Evolutionary conservation across 257 asterid species (phyloP).

Genomic region (Capsicum pubescens): DNA sequence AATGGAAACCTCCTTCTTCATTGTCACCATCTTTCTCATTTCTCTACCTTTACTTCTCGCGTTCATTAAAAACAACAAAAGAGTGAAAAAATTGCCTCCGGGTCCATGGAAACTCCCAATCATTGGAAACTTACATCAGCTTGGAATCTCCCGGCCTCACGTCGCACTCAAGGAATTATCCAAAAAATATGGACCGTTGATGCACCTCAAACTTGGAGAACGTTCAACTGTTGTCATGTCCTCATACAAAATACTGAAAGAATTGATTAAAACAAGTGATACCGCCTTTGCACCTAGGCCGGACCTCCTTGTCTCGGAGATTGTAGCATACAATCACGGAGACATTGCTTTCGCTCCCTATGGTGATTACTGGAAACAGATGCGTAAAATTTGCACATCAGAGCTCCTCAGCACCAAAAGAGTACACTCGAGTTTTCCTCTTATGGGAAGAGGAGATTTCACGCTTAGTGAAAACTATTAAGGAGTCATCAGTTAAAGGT

Average conservation of each 20-base stretch:
- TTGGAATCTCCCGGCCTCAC: conserved; percentile 34
- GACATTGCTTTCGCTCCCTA: conserved; percentile 44
- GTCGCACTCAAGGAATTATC: conserved; percentile 26
- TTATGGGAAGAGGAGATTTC: conserved; percentile 36
- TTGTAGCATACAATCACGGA: conserved; percentile 33
- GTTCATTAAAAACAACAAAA: not conserved
- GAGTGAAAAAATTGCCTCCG: conserved; percentile 29
- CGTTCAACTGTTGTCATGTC: conserved; percentile 43
- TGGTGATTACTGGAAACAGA: conserved; percentile 44
- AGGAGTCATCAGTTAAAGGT: not conserved
- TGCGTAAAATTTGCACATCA: conserved; percentile 46
- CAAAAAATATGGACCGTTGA: conserved; percentile 41
- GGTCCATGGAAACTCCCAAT: conserved; percentile 43
- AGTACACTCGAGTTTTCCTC: conserved; percentile 33
- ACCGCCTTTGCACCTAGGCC: conserved; percentile 43
- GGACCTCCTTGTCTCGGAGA: conserved; percentile 33
- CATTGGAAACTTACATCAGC: conserved; percentile 50
- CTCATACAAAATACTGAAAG: conserved; percentile 36
- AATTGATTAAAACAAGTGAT: conserved; percentile 39
- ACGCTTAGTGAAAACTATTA: conserved; percentile 26
- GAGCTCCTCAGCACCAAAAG: conserved; percentile 43
- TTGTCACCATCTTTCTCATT: not conserved
- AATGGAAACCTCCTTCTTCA: not conserved
- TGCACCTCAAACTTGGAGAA: conserved; percentile 45
- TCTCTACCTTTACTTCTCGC: not conserved